A percentile compares a stretch with the other conserved stretches of the same genome.
These are phyloP conservation scores for Thielaviopsis musarum DNA, from an alignment of 2,329 filamentous ascomycete genomes.

Conservation along the genomic window DNA sequence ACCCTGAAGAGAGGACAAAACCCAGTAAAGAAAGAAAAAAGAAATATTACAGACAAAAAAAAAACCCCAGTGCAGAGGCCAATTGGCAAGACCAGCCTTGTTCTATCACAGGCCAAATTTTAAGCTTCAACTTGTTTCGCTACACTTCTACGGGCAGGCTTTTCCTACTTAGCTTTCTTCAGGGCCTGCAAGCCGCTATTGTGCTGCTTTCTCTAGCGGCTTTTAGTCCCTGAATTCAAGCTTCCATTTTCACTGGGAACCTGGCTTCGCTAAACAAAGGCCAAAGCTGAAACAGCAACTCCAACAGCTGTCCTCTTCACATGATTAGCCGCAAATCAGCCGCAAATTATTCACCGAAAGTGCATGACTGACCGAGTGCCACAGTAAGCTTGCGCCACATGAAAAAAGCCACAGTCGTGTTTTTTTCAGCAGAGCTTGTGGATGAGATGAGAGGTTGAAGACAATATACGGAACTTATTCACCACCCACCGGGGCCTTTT, in stretches of 20 bases:
- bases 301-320: constrained; percentile 11
- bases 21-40: neutral
- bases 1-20: too few species aligned
- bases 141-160: neutral
- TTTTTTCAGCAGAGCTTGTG: neutral
- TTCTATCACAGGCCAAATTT: neutral
- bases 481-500: neutral
- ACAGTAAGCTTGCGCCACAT: neutral
- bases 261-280: neutral
- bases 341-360: neutral
- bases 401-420: neutral
- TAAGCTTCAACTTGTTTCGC: neutral
- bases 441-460: neutral
- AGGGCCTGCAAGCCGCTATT: too few species aligned
- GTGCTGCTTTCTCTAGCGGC: neutral
- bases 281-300: neutral
- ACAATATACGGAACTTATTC: neutral
- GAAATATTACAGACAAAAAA: neutral
- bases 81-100: neutral
- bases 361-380: neutral
- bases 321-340: constrained; percentile 6
- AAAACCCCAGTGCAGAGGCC: neutral
- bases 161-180: too few species aligned
- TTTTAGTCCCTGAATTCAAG: neutral
- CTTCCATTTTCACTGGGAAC: too few species aligned